Evolutionary conservation across 192 early-diverging fungal genomes (phyloP), one percentile per base, ranked within the genome.

Genomic region (Coemansia sp.): DNA sequence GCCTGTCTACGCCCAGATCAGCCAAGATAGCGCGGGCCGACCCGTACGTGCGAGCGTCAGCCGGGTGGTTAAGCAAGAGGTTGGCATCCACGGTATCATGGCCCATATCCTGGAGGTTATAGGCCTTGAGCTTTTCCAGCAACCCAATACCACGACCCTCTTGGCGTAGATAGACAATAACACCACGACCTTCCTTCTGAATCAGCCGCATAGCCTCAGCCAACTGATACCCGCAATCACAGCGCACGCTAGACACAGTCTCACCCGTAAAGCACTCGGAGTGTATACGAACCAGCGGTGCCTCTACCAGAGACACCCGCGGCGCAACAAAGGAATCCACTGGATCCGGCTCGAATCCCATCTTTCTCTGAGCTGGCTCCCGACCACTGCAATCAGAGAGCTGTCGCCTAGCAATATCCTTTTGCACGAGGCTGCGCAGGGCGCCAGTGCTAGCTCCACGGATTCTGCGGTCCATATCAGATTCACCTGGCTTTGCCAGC

Each of bases 251-350:
- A 21, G 91, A 89, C 3, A 97, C 87, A 0, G 93, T 97, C 69
- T 99, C 96, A 46, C 96, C 95, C 0, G 96, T 99, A 64, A 95
- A 97, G 70, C 96, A 99, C 69, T 93, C 95, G 0, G 95, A 97
- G 70, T 99, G 96, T 45, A 99, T 95, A 21, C 96, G 88, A 10
- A 90, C 91, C 39, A 99, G 69, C 23, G 95, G 93, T n/a, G 63
- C 71, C 35, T 70, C 69, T 1, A 80, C 69, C 11, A 80, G 63
- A 14, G 77, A 65, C 43, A 80, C 51, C 5, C 72, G 77, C 11
- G 66, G 28, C 8, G 77, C 67, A 8, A 61, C 65, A 70, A 80
- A 80, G 23, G 31, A 20, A 45, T 80, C 77, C 5, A 65, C 65
- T 4, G 66, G 65, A 62, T 74, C 77, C 1, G 61, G 59, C 34